Evolutionary conservation across 345 rosid species (phyloP).

Genomic region (Linum tenue): DNA sequence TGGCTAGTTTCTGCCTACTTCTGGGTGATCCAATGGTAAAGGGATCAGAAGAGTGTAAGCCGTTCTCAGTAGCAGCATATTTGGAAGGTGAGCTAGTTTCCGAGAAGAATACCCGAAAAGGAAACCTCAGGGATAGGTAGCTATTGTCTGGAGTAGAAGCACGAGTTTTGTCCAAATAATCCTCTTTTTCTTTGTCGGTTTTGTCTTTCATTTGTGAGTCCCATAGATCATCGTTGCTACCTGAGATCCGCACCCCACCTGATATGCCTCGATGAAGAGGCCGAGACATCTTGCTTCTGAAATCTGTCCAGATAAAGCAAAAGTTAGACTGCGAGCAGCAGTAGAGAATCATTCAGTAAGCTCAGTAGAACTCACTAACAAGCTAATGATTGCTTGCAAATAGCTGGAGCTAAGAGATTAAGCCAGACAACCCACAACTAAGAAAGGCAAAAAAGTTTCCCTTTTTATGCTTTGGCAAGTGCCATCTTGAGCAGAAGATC

Average conservation of each 20-base stretch:
- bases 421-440: too few species aligned
- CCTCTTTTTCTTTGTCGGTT: conserved; percentile 43
- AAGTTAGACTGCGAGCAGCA: too few species aligned
- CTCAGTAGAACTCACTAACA: too few species aligned
- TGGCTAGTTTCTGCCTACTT: conserved; percentile 46
- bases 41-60: conserved; percentile 42
- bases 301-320: neutral
- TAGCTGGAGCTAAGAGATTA: too few species aligned
- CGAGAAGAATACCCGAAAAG: conserved; percentile 38
- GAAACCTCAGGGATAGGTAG: conserved; percentile 44
- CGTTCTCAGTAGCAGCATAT: conserved; percentile 43
- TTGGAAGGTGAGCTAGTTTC: conserved; percentile 55
- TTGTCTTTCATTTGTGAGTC: conserved; percentile 77
- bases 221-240: conserved; percentile 45
- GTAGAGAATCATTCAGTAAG: too few species aligned
- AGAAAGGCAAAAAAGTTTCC: too few species aligned
- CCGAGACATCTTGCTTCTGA: conserved; percentile 46
- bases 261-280: conserved; percentile 67
- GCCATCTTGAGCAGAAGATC: conserved; percentile 12
- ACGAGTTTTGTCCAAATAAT: conserved; percentile 38
- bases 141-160: conserved; percentile 33
- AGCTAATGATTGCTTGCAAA: too few species aligned
- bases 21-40: conserved; percentile 40
- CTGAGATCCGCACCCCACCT: conserved; percentile 47
- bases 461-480: neutral